Evolutionary conservation across 306 rosid genomes (phyloP).

Genomic region (Trifolium pratense): DNA sequence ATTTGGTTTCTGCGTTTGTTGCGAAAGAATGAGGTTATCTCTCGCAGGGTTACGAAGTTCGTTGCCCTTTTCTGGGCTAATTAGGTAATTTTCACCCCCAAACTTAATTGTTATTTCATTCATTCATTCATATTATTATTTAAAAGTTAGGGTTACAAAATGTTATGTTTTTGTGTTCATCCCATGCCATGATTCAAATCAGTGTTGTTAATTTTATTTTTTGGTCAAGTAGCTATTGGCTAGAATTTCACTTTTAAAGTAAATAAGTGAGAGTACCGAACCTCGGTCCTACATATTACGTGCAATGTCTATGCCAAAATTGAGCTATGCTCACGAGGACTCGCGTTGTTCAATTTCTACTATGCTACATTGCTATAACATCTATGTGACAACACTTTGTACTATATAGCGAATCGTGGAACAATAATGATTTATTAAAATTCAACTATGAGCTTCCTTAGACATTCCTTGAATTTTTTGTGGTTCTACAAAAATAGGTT

Average conservation of each 20-base stretch:
- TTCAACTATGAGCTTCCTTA: not conserved
- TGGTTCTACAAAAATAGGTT: not conserved
- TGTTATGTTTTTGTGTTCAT: slow-evolving; percentile 21
- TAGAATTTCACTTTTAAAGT: no score
- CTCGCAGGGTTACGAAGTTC: slow-evolving; percentile 54
- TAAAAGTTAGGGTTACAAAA: slow-evolving; percentile 25
- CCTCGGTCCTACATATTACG: no score
- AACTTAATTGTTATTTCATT: no score
- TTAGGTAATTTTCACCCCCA: no score
- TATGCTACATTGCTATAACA: not conserved
- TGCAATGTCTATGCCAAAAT: no score
- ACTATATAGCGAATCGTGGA: no score
- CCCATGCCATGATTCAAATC: not conserved
- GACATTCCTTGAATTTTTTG: not conserved
- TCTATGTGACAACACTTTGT: not conserved
- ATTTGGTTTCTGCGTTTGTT: not conserved
- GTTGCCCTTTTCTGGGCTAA: slow-evolving; percentile 67
- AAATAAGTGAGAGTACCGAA: no score
- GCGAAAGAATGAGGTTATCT: slow-evolving; percentile 47
- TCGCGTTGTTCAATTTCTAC: not conserved
- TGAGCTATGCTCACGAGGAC: no score
- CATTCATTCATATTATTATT: no score
- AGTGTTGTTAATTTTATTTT: no score
- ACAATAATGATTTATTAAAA: no score
- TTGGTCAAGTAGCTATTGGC: no score